Conservation (phyloP, 768 basidiomycete genomes). For the Amylocystis lapponica region DNA sequence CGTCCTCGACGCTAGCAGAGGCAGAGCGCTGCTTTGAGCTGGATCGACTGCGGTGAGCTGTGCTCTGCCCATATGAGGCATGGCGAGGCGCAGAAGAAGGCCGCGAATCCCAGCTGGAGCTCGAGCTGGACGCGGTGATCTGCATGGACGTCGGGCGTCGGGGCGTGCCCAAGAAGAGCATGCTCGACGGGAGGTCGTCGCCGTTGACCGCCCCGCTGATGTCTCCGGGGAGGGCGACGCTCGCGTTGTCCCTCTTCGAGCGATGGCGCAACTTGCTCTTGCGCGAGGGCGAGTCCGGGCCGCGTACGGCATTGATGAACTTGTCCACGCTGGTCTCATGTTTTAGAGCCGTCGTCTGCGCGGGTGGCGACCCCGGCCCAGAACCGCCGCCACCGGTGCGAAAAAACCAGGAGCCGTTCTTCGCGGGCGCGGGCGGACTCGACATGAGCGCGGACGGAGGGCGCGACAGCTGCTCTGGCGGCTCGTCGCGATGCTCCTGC, state of each 20-base stretch:
- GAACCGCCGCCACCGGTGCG: conserved; percentile 38
- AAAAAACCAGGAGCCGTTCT: conserved; percentile 42
- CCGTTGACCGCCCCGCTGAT: conserved; percentile 12
- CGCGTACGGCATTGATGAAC: conserved; percentile 14
- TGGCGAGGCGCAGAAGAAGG: conserved; percentile 21
- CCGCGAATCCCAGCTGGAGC: conserved; percentile 11
- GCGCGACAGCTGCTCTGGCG: conserved; percentile 9
- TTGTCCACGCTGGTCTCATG: conserved; percentile 28
- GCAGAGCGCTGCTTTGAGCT: conserved; percentile 20
- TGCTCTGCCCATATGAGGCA: conserved; percentile 21
- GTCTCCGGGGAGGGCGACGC: conserved; percentile 20
- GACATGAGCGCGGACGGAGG: conserved; percentile 20
- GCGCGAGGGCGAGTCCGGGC: conserved; percentile 20
- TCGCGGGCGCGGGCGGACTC: conserved; percentile 17
- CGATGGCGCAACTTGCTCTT: conserved; percentile 9
- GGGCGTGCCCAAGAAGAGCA: conserved; percentile 15
- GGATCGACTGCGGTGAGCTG: conserved; percentile 15
- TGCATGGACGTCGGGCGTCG: conserved; percentile 43
- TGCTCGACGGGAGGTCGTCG: conserved; percentile 7
- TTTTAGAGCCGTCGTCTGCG: conserved; percentile 19
- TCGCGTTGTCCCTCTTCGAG: conserved; percentile 12
- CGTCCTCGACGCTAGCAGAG: conserved; percentile 23
- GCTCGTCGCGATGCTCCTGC: conserved; percentile 16
- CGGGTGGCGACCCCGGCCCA: conserved; percentile 39
- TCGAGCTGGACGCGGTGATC: conserved; percentile 21